Evolutionary conservation across 805 yeast species (phyloP), one percentile per base, ranked within the genome.

Genomic region (Scheffersomyces spartinae): DNA sequence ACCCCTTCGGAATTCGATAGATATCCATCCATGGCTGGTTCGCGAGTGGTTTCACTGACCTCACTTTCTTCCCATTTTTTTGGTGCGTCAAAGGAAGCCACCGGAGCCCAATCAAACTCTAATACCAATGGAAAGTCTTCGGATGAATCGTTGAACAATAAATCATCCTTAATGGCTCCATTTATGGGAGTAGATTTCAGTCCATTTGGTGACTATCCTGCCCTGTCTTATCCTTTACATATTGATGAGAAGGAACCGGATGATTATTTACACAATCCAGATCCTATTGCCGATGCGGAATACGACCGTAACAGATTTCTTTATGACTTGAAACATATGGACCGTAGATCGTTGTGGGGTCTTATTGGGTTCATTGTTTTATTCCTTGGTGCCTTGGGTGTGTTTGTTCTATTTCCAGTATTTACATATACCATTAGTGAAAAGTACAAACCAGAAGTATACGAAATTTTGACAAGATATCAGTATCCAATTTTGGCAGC

Each of bases 191-290:
- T 74, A 13, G 91, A 79, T 42, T 74, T 75, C 37, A 72, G 81
- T 24, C 98, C 97, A 3, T 88, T 88, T 55, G 98, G 97, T 26
- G 97, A 97, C 9, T 88, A 82, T 51, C 97, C 98, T 1, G 93
- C 95, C 6, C 65, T 85, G 10, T 74, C 84, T 4, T 88, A 88
- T 57, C 98, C 98, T 1, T 59, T 88, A 30, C 77, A 71, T 39
- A 74, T 91, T 35, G 95, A 88, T 32, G 97, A 88, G 40, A 83
- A 83, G 52, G 98, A 88, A 52, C 78, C 81, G 7, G 98, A 88
- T 55, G 98, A 88, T 52, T 86, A 83, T 45, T 49, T 91, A 37
- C 97, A 88, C 53, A 91, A 88, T 52, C 97, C 97, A 2, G 95
- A 88, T 50, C 95, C 95, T 7, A 77, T 85, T 18, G 81, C 74